Evolutionary conservation across 2,329 filamentous ascomycete genomes (phyloP).

Genomic region (Hymenoscyphus albidus): DNA sequence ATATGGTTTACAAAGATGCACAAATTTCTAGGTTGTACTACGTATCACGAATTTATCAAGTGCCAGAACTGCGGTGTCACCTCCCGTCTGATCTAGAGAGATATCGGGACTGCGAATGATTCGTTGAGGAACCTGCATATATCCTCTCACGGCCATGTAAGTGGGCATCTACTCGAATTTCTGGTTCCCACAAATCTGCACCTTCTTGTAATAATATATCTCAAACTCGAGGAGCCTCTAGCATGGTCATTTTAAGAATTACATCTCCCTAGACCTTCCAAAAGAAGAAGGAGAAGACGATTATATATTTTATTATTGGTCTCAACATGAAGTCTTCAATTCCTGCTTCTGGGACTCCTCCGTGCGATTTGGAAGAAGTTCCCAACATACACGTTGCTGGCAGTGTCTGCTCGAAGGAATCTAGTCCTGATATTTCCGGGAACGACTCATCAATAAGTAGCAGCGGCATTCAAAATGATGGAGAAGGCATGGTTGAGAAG

Average conservation of each 20-base stretch:
- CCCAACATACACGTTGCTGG: not conserved
- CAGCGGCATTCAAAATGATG: not conserved
- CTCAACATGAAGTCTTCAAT: not conserved
- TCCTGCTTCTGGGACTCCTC: not conserved
- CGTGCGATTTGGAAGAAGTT: not conserved
- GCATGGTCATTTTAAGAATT: not conserved
- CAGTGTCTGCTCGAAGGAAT: not conserved
- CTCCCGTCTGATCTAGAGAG: not conserved
- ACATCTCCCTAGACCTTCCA: not conserved
- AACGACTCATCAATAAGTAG: not conserved
- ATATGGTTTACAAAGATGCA: not conserved
- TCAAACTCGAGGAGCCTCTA: not conserved
- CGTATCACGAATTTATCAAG: not conserved
- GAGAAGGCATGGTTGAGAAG: not conserved
- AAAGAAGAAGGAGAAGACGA: not conserved
- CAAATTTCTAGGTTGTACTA: not conserved
- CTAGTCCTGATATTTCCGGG: not conserved
- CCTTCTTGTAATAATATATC: not conserved
- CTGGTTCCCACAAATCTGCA: not conserved
- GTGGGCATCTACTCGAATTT: not conserved
- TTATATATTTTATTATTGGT: not conserved
- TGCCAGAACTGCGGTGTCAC: not conserved
- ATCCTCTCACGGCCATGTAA: not conserved
- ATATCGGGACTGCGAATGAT: not conserved
- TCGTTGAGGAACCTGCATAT: not conserved